These are phyloP conservation scores for Kluyveromyces dobzhanskii DNA, from an alignment of 805 yeast species.

Conservation along the genomic window DNA sequence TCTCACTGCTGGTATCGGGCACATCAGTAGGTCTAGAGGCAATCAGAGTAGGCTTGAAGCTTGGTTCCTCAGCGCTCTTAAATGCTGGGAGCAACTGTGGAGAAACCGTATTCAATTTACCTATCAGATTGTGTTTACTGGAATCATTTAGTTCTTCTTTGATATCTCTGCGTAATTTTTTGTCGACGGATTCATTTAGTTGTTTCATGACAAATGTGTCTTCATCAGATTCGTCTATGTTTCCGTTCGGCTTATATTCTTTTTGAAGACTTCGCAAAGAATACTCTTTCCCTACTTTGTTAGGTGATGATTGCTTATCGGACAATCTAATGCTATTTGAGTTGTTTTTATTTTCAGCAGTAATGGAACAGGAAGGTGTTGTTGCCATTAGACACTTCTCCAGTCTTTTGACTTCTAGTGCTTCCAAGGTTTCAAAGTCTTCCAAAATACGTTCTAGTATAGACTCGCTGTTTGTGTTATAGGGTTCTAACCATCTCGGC, in stretches of 20 bases:
- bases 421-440: conserved; percentile 31
- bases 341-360: not conserved
- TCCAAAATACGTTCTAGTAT: conserved; percentile 23
- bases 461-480: conserved; percentile 11
- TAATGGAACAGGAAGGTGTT: not conserved
- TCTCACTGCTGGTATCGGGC: not conserved
- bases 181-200: conserved; percentile 5
- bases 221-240: conserved; percentile 11
- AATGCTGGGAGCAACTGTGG: not conserved
- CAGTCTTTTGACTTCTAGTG: conserved; percentile 24
- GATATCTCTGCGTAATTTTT: conserved; percentile 8
- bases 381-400: conserved; percentile 18
- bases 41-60: not conserved
- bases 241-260: conserved; percentile 8
- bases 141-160: conserved; percentile 9
- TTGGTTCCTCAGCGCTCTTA: not conserved
- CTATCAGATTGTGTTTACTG: conserved; percentile 4
- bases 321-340: not conserved
- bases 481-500: conserved; percentile 28
- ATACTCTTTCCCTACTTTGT: conserved; percentile 3
- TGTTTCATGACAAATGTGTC: conserved; percentile 5
- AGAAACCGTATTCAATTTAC: conserved; percentile 3
- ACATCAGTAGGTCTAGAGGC: not conserved
- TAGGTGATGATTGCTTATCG: not conserved
- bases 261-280: conserved; percentile 8